Conservation (phyloP, 257 asterid genomes). For the Scutellaria galericulata region DNA sequence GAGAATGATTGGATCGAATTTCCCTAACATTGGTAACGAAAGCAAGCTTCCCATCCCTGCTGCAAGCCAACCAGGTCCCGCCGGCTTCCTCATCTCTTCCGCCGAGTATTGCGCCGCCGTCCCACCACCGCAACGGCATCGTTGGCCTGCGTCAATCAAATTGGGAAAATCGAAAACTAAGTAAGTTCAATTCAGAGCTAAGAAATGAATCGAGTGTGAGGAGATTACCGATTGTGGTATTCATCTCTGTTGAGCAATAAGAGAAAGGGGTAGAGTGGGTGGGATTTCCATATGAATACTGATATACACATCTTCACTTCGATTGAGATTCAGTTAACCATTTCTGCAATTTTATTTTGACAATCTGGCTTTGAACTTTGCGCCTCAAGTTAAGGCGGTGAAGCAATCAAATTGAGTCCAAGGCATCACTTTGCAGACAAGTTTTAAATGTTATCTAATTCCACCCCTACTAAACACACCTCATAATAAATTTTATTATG, state of each 20-base stretch:
- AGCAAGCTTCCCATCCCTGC: constrained; percentile 60
- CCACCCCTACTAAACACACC: too few relatives aligned
- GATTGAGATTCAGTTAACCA: neutral
- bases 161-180: neutral
- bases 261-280: constrained; percentile 68
- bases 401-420: too few relatives aligned
- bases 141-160: constrained; percentile 51
- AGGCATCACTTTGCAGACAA: too few relatives aligned
- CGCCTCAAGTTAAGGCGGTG: too few relatives aligned
- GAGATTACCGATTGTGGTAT: constrained; percentile 53
- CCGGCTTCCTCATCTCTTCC: constrained; percentile 81
- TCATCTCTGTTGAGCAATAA: constrained; percentile 84
- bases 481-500: too few relatives aligned
- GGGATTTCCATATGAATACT: constrained; percentile 69
- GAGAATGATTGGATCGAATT: constrained; percentile 28
- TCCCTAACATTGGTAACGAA: constrained; percentile 87
- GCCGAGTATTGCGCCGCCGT: constrained; percentile 61
- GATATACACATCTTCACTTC: constrained; percentile 64
- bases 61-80: constrained; percentile 83
- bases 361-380: too few relatives aligned
- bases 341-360: neutral
- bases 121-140: constrained; percentile 77
- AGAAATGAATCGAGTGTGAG: neutral
- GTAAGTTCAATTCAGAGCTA: neutral
- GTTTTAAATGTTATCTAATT: too few relatives aligned